A percentile compares a stretch with the other conserved stretches of the same genome.
Evolutionary conservation across 2,329 filamentous ascomycete species (phyloP).

Genomic region (Tolypocladium cylindrosporum): DNA sequence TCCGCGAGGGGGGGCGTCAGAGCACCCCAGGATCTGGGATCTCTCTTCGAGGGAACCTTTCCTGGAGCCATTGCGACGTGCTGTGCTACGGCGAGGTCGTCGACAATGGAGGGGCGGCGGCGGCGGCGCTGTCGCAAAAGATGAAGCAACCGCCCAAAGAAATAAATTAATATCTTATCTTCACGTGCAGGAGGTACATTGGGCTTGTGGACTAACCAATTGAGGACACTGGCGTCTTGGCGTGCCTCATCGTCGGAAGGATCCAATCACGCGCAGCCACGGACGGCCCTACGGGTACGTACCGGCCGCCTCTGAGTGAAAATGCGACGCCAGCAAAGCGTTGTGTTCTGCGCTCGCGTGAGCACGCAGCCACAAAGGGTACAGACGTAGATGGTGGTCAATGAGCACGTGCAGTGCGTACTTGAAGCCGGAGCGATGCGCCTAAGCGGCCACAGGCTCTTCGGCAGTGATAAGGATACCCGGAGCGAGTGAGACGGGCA

Average conservation of each 20-base stretch:
- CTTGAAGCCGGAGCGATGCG: neutral
- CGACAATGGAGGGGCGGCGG: neutral
- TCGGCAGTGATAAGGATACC: neutral
- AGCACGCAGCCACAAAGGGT: neutral
- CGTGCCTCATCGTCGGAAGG: neutral
- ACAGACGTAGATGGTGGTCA: neutral
- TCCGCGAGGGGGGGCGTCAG: conserved; percentile 28
- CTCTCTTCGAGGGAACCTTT: conserved; percentile 29
- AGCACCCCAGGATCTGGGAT: conserved; percentile 34
- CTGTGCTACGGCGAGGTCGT: neutral
- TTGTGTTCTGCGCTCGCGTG: neutral
- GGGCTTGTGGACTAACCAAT: neutral
- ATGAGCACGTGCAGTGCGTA: neutral
- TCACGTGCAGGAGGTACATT: conserved; percentile 12
- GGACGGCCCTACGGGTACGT: neutral
- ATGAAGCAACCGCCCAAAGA: neutral
- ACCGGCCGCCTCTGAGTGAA: neutral
- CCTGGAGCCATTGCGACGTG: neutral
- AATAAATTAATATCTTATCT: conserved; percentile 19
- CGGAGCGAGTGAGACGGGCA: neutral
- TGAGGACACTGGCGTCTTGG: neutral
- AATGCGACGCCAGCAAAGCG: neutral
- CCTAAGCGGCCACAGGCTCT: neutral
- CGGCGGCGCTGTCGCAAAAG: neutral
- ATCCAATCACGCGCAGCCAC: neutral